A percentile compares a stretch with the other conserved stretches of the same genome.
Evolutionary conservation across 78 protist species (phyloP).

Genomic region (Pigoraptor vietnamica): DNA sequence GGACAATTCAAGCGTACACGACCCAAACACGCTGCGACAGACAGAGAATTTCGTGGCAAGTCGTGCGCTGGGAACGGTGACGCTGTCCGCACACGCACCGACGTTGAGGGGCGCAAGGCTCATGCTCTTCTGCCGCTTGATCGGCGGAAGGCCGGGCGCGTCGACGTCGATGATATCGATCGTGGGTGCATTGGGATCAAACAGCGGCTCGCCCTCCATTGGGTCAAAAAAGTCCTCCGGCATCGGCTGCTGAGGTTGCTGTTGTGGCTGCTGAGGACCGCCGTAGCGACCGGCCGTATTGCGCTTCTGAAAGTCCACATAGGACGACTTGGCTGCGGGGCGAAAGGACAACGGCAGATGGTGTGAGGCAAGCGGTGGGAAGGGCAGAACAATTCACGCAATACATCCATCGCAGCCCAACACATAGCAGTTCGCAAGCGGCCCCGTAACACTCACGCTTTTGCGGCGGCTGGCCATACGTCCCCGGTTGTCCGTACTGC

Average conservation of each 20-base stretch:
- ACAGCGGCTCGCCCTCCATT: not conserved
- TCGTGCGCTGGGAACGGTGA: no score
- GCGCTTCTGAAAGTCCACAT: not conserved
- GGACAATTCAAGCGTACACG: no score
- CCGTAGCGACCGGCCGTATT: not conserved
- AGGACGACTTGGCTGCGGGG: not conserved
- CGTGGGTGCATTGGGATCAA: not conserved
- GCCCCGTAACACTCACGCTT: no score
- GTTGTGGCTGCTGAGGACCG: not conserved
- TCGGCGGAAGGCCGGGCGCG: not conserved
- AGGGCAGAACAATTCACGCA: no score
- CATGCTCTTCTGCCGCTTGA: not conserved
- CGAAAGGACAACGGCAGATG: not conserved
- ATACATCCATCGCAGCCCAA: no score
- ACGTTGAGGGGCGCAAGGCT: not conserved
- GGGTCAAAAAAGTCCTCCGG: not conserved
- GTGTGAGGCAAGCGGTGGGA: no score
- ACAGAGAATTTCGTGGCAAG: no score
- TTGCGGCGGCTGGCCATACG: no score
- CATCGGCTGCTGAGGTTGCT: not conserved
- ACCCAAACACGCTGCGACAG: no score
- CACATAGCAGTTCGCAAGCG: no score
- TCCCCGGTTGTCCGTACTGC: no score
- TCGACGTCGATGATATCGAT: not conserved
- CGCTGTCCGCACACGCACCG: no score